Conservation (phyloP, 345 rosid species). For the Hypericum androsaemum region DNA sequence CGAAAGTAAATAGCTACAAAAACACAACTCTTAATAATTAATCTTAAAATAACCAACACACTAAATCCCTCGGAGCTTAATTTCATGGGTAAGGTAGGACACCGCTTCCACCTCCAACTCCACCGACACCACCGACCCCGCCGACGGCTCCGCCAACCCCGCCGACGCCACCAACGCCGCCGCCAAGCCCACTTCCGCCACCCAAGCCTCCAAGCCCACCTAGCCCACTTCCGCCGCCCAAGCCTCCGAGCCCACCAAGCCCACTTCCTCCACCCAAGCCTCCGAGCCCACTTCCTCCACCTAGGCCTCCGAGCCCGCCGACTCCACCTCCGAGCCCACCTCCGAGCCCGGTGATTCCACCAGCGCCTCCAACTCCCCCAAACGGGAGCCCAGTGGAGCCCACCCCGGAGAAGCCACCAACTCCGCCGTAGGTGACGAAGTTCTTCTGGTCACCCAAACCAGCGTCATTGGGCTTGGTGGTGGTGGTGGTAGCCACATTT, state of each 20-base stretch:
- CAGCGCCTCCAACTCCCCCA: constrained; percentile 33
- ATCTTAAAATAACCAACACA: too few relatives aligned
- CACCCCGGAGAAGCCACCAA: constrained; percentile 48
- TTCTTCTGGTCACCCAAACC: constrained; percentile 65
- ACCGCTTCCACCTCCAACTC: constrained; percentile 17
- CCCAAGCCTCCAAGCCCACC: constrained; percentile 14
- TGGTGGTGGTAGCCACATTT: not conserved
- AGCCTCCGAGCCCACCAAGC: constrained; percentile 11
- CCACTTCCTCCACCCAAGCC: constrained; percentile 25
- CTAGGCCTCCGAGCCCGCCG: constrained; percentile 17
- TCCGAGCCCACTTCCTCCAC: constrained; percentile 24
- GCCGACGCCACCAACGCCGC: constrained; percentile 11
- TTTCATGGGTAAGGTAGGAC: constrained; percentile 4
- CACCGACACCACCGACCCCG: constrained; percentile 8
- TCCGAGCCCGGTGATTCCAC: constrained; percentile 35
- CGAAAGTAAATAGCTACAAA: too few relatives aligned
- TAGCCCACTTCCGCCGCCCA: constrained; percentile 18
- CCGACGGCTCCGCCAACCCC: constrained; percentile 17
- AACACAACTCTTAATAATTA: too few relatives aligned
- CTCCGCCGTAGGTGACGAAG: constrained; percentile 53
- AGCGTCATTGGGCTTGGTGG: constrained; percentile 17
- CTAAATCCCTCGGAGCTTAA: too few relatives aligned
- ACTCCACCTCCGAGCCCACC: constrained; percentile 19
- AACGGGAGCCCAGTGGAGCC: constrained; percentile 26
- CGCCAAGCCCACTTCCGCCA: constrained; percentile 20